Base-by-base conservation (phyloP, 78 protist genomes). In the Dictyostelium purpureum region DNA sequence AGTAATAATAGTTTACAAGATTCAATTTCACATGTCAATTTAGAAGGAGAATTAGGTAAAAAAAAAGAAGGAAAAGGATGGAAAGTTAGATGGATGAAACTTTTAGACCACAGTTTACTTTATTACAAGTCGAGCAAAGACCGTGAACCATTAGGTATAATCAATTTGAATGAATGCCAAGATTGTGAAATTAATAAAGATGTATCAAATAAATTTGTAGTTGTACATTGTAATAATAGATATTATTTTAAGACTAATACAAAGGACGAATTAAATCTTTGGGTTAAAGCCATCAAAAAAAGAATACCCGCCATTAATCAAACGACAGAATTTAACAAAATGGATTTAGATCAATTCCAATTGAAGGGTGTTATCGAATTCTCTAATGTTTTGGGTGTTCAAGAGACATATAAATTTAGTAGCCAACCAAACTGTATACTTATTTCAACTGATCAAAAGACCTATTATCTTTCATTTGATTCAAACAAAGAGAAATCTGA, bases 41-140 rank as follows among this genome's bases (percentile, higher is more conserved):
- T 85, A 38, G 92, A 85, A 59, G 92, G 83, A 7, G 92, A 85
- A 38, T 40, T 85, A 9, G 82, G 92, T 6, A 85, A 85, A 57
- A 85, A 85, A 47, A 85, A 85, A 47, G 83, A 85, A 47, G 92
- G 92, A 5, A 85, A 85, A 61, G 92, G 83, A 7, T 85, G 92
- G 92, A 85, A 85, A 49, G 70, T 85, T n/a, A 35, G 92, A 56
- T 85, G 82, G 83, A 73, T 85, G 83, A 70, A 59, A 14, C 24
- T 85, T n/a, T 59, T 56, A 21, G 76, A 73, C 21, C 66, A 70
- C 26, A 26, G 74, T 33, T 45, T 85, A 19, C 66, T 49, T 12
- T 74, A 74, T 61, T 85, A 59, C 45, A 52, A 51, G n/a, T 37
- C 74, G 2, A 45, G 66, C 18, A 52, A 61, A 9, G 92, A 85